Conservation (phyloP, 2,329 filamentous ascomycete genomes). For the Paecilomyces dactylethromorphus region DNA sequence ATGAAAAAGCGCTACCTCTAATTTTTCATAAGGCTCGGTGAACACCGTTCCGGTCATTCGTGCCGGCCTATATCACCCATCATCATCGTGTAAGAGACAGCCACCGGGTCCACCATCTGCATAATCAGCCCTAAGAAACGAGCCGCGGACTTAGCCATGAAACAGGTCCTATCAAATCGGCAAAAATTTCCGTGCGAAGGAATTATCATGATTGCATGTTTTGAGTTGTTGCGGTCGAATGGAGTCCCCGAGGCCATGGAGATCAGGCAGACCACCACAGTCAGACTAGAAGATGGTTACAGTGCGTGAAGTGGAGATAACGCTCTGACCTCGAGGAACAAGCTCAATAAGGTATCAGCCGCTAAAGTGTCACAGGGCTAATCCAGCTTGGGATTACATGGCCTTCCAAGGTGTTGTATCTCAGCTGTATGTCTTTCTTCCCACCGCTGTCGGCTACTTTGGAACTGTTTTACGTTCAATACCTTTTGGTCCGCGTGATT, state of each 20-base stretch:
- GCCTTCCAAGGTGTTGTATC: not conserved
- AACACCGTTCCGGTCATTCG: not conserved
- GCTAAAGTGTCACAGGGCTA: not conserved
- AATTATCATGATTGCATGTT: not conserved
- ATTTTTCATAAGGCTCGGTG: not conserved
- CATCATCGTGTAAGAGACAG: not conserved
- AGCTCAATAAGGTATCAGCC: not conserved
- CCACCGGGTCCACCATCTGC: not conserved
- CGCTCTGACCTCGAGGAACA: not conserved
- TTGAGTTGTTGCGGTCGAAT: not conserved
- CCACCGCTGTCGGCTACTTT: not conserved
- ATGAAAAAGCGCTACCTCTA: not conserved
- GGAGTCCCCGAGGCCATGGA: not conserved
- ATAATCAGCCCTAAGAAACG: not conserved
- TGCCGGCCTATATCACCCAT: not conserved
- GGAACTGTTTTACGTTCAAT: not conserved
- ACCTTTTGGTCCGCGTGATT: not conserved
- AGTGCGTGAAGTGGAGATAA: not conserved
- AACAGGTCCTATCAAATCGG: not conserved
- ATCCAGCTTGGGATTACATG: not conserved
- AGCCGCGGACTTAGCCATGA: not conserved
- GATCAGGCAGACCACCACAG: not conserved
- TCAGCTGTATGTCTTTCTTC: not conserved
- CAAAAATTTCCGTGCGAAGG: not conserved
- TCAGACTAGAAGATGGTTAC: not conserved